Percentiles rank a stretch among this genome's conserved stretches.
Evolutionary conservation across 139 green algal species (phyloP).

Genomic region (Chlorella sp.): DNA sequence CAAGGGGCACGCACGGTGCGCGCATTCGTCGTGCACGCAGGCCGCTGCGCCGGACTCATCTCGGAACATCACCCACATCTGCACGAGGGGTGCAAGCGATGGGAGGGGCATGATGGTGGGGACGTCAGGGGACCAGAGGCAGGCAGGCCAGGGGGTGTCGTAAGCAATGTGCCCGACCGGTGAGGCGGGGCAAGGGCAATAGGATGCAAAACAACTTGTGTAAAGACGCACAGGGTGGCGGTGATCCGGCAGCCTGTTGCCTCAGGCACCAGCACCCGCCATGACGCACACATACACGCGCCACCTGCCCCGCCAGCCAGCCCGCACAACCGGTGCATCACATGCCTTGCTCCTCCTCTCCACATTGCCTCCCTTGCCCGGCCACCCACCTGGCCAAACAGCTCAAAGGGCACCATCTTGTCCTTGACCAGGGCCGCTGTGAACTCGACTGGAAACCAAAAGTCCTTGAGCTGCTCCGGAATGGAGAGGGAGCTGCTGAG

Average conservation of each 20-base stretch:
- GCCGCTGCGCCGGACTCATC: conserved; percentile 40
- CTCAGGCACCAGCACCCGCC: neutral
- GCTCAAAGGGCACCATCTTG: conserved; percentile 79
- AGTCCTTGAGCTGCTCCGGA: conserved; percentile 45
- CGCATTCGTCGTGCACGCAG: conserved; percentile 85
- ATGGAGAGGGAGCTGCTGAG: conserved; percentile 44
- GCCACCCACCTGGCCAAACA: conserved; percentile 79
- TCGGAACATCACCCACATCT: conserved; percentile 96
- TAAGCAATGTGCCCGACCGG: neutral
- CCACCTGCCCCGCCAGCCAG: neutral
- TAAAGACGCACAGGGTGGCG: neutral
- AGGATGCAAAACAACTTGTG: too few species aligned
- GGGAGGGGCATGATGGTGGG: neutral
- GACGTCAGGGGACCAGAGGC: too few species aligned
- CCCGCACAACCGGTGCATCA: neutral
- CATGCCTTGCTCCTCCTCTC: neutral
- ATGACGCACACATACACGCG: neutral
- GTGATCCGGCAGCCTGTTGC: neutral
- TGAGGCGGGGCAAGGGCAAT: neutral
- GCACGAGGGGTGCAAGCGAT: conserved; percentile 57
- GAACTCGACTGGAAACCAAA: conserved; percentile 56
- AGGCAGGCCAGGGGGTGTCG: neutral
- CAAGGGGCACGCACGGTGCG: conserved; percentile 95
- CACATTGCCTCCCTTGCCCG: neutral
- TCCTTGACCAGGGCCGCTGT: conserved; percentile 17